Percentiles rank a stretch among this genome's conserved stretches.
Conservation (phyloP, 257 asterid genomes). For the Eustoma russellianum region DNA sequence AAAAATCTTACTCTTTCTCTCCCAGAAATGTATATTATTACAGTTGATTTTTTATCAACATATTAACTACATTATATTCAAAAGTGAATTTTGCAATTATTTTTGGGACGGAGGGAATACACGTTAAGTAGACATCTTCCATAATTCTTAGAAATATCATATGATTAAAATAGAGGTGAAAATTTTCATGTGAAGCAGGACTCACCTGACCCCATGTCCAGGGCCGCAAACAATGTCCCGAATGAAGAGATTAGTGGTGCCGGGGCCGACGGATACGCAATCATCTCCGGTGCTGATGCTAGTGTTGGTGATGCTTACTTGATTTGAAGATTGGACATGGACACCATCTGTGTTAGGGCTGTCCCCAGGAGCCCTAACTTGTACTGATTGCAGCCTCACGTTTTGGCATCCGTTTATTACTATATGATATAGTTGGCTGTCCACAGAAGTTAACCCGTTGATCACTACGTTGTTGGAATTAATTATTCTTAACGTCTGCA, state of each 20-base stretch:
- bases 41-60: too few species aligned
- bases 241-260: constrained; percentile 49
- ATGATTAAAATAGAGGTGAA: background rate
- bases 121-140: background rate
- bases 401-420: constrained; percentile 55
- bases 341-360: constrained; percentile 68
- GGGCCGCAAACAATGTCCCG: constrained; percentile 55
- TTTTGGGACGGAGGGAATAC: too few species aligned
- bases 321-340: constrained; percentile 44
- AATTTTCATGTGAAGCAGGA: too few species aligned
- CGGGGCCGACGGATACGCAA: constrained; percentile 61
- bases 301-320: constrained; percentile 26
- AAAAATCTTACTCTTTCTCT: too few species aligned
- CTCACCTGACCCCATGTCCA: constrained; percentile 70
- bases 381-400: constrained; percentile 36
- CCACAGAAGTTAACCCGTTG: constrained; percentile 37
- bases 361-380: constrained; percentile 35
- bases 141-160: background rate
- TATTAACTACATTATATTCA: too few species aligned
- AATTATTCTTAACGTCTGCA: constrained; percentile 55
- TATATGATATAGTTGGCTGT: constrained; percentile 50
- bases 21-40: too few species aligned
- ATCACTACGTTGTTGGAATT: constrained; percentile 39
- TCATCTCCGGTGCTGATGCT: constrained; percentile 51
- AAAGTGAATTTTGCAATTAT: background rate